Evolutionary conservation across 202 grass and related monocot species (phyloP), one percentile per base, ranked within the genome.

Genomic region (Digitaria exilis): DNA sequence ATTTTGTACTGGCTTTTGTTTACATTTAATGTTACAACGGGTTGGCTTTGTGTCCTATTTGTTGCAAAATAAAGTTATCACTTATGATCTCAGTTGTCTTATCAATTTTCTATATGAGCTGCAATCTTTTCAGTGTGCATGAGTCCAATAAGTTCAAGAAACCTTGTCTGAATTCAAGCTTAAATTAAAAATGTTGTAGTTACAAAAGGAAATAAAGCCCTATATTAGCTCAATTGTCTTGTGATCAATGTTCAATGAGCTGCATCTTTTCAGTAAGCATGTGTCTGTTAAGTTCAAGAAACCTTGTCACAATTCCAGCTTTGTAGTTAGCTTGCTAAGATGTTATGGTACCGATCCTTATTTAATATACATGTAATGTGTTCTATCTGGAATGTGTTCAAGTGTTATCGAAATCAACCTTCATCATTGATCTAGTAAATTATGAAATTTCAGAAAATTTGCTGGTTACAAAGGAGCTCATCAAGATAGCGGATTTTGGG

Each of bases 401-500:
- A n/a, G 31, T 51, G 34, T 82, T 49, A 66, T 3, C 25, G 61
- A 82, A 28, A 76, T 29, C 16, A 60, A 46, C 3, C 9, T 34
- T 82, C 39, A 44, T 66, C 55, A 71, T 44, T 82, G 29, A 39
- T 79, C 32, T 54, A 72, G 22, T n/a, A 29, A 60, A 4, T 79
- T 63, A 5, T 75, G n/a, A 52, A 69, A 73, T 98, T 88, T 71
- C 90, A 98, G 96, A 98, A 89, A 98, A 98, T 80, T 69, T 98
- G 69, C 81, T 98, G 48, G 87, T 93, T 76, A 93, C 93, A 35
- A 95, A 93, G 69, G 90, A 98, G 18, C 50, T 86, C 41, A 91
- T 95, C 69, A 98, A 98, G 84, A 84, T 95, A 77, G 92, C 90
- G 34, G 92, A 98, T 90, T 98, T 98, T 94, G 96, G 96, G 4